A percentile compares a stretch with the other conserved stretches of the same genome.
Evolutionary conservation across 2,329 filamentous ascomycete species (phyloP).

Genomic region (Fusarium verrucosum): DNA sequence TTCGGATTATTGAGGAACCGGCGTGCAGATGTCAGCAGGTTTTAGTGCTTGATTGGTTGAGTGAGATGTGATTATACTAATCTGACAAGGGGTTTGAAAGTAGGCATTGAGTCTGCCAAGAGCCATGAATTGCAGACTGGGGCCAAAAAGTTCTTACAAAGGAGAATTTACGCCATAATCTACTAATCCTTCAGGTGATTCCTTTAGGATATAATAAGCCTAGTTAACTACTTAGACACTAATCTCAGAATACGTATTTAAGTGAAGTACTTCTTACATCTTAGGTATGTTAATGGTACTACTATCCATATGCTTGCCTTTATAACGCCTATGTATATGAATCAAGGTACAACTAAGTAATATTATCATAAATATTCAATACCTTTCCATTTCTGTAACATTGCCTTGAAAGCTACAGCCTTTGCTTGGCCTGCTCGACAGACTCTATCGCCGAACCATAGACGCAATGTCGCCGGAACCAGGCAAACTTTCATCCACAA

Average conservation of each 20-base stretch:
- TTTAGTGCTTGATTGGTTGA: neutral
- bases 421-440: neutral
- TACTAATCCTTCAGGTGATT: no score
- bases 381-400: neutral
- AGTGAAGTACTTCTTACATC: no score
- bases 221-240: no score
- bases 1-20: slow-evolving; percentile 16
- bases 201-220: no score
- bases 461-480: slow-evolving; percentile 24
- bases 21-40: slow-evolving; percentile 1
- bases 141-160: no score
- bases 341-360: neutral
- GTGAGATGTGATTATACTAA: no score
- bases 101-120: accelerated
- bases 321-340: neutral
- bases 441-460: slow-evolving; percentile 12
- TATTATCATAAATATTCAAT: neutral
- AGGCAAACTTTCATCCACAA: slow-evolving; percentile 27
- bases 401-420: neutral
- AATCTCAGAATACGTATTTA: no score
- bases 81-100: neutral
- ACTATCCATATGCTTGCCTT: neutral
- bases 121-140: accelerated
- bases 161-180: no score
- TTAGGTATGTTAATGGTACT: no score